These are phyloP conservation scores for Daldinia sp. DNA, from an alignment of 2,329 filamentous ascomycete genomes.

Conservation along the genomic window DNA sequence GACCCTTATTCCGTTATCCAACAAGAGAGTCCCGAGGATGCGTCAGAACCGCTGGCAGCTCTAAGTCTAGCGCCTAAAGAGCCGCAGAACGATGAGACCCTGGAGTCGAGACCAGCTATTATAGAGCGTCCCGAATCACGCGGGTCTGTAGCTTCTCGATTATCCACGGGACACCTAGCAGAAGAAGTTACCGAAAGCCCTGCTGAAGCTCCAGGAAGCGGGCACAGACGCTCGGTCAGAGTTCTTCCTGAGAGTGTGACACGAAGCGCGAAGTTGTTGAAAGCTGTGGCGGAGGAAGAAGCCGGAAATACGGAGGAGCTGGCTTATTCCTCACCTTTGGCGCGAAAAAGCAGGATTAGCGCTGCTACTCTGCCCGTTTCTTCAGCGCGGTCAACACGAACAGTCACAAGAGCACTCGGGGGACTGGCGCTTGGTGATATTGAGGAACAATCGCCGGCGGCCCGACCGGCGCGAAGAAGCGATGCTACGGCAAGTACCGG, in stretches of 20 bases:
- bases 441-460: conserved; percentile 43
- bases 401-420: conserved; percentile 38
- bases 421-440: conserved; percentile 32
- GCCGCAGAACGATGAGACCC: conserved; percentile 29
- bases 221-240: conserved; percentile 59
- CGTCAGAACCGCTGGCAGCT: conserved; percentile 18
- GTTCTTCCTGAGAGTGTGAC: conserved; percentile 53
- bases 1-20: conserved; percentile 41
- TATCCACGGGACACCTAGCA: conserved; percentile 38
- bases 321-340: conserved; percentile 59
- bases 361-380: conserved; percentile 45
- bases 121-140: conserved; percentile 35
- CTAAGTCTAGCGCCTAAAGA: conserved; percentile 14
- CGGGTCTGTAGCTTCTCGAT: conserved; percentile 41
- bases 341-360: conserved; percentile 56
- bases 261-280: conserved; percentile 59
- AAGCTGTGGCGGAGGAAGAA: conserved; percentile 53
- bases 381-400: conserved; percentile 51
- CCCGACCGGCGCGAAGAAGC: conserved; percentile 42
- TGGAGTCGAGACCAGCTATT: conserved; percentile 38
- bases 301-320: conserved; percentile 47
- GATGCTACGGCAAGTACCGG: conserved; percentile 38
- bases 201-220: conserved; percentile 66
- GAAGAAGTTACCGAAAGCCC: conserved; percentile 68
- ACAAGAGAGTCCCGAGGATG: conserved; percentile 35